These are phyloP conservation scores for Cyanidiococcus yangmingshanensis DNA, from an alignment of 23 red algal genomes.

Conservation along the genomic window DNA sequence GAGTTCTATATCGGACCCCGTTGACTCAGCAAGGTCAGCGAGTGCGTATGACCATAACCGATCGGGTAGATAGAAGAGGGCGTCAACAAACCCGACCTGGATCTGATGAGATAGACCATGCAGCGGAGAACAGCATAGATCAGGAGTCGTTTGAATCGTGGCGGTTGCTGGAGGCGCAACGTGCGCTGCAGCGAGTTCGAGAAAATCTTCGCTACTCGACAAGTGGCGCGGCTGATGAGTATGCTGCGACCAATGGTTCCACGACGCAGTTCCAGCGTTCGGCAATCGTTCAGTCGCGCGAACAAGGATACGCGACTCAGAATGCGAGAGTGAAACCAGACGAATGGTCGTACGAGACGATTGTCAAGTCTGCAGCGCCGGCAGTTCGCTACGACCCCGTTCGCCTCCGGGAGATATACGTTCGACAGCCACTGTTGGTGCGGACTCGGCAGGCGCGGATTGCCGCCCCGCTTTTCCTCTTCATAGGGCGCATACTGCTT, in stretches of 20 bases:
- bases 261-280: not conserved
- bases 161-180: not conserved
- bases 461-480: constrained; percentile 61
- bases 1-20: too few species aligned
- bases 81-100: not conserved
- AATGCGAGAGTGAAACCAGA: not conserved
- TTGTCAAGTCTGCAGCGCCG: constrained; percentile 41
- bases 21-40: too few species aligned
- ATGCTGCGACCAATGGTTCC: not conserved
- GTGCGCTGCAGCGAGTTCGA: not conserved
- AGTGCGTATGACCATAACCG: not conserved
- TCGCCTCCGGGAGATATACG: constrained; percentile 37
- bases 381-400: constrained; percentile 66
- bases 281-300: not conserved
- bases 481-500: constrained; percentile 62
- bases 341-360: constrained; percentile 4
- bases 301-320: not conserved
- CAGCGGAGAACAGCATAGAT: not conserved
- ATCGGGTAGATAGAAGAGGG: not conserved
- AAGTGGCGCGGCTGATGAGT: not conserved
- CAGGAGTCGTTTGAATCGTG: not conserved
- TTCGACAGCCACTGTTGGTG: constrained; percentile 39
- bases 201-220: not conserved
- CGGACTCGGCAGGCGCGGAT: constrained; percentile 66
- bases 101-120: not conserved